Conservation (phyloP, 1,284 basidiomycete species). For the Pseudozyma sp. region DNA sequence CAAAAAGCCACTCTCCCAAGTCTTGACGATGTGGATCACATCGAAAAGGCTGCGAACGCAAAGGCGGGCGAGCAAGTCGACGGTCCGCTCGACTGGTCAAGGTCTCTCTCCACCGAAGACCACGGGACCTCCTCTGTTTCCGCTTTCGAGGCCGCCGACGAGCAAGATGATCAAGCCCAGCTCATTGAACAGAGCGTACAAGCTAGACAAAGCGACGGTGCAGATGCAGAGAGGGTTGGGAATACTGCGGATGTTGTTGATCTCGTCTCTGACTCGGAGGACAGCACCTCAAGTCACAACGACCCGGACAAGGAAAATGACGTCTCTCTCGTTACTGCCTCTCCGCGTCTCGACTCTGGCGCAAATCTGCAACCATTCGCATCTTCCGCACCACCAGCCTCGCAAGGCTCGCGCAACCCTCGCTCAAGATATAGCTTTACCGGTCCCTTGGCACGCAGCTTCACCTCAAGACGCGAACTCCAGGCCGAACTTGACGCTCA, state of each 20-base stretch:
- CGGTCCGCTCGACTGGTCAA: slow-evolving; percentile 23
- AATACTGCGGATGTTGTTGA: slow-evolving; percentile 14
- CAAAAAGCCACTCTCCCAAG: slow-evolving; percentile 6
- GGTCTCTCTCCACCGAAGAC: slow-evolving; percentile 10
- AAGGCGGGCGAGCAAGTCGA: slow-evolving; percentile 27
- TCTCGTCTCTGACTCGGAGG: slow-evolving; percentile 29
- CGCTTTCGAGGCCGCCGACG: slow-evolving; percentile 5
- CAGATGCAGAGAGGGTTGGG: no score
- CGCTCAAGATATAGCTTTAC: slow-evolving; percentile 16
- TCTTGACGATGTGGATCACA: slow-evolving; percentile 32
- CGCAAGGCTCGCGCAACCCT: background rate
- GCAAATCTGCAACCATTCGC: slow-evolving; percentile 2
- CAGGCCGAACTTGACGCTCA: background rate
- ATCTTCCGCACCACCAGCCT: background rate
- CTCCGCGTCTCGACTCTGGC: slow-evolving; percentile 21
- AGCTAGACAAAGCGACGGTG: no score
- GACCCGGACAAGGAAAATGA: slow-evolving; percentile 51
- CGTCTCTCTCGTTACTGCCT: slow-evolving; percentile 19
- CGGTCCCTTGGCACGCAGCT: slow-evolving; percentile 14
- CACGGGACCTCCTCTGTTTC: background rate
- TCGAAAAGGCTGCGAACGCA: slow-evolving; percentile 14
- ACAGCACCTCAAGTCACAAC: slow-evolving; percentile 9
- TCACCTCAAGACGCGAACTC: background rate
- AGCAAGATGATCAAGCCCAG: background rate
- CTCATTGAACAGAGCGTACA: no score